Base-by-base conservation (phyloP, 164 flowering plant genomes). In the Tinospora cordifolia region DNA sequence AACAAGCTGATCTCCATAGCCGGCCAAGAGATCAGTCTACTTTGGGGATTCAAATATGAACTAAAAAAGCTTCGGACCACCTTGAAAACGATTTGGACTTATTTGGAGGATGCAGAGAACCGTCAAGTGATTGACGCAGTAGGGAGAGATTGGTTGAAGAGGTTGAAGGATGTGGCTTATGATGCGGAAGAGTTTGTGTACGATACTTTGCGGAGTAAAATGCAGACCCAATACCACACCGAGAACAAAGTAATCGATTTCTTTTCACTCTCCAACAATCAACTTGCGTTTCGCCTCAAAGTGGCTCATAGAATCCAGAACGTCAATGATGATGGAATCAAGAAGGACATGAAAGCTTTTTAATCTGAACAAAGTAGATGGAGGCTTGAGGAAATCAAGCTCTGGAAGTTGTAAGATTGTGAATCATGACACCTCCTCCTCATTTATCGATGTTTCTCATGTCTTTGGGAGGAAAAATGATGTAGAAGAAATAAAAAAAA, bases 391-490 rank as follows among this genome's bases (percentile, higher is more conserved):
- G 10, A 26, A 25, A 25, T 22, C 8, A 26, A 62, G 34, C 15
- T 27, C 39, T n/a, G n/a, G n/a, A n/a, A n/a, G n/a, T n/a, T n/a
- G n/a, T n/a, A n/a, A n/a, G n/a, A n/a, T n/a, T n/a, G n/a, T 2
- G 3, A 14, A 27, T 41, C 38, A 21, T 14, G 66, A 34, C 11
- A 63, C n/a, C n/a, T n/a, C 40, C 6, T 5, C 13, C 15, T 27
- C 40, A 2, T 5, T 63, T 2, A 4, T 34, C 15, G 15, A 2
- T 30, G 40, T 12, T 27, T 19, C 27, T 6, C 14, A 27, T 9
- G 38, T 63, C 34, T 63, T 27, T 63, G 66, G 66, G 19, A 63
- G 66, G 66, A 21, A 10, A 25, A 25, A 63, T 4, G 66, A 63
- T 11, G 13, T 10, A 30, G 3, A 11, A 6, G 15, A 63, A 14